Conservation (phyloP, 495 filamentous ascomycete genomes). For the Penicillium roqueforti region DNA sequence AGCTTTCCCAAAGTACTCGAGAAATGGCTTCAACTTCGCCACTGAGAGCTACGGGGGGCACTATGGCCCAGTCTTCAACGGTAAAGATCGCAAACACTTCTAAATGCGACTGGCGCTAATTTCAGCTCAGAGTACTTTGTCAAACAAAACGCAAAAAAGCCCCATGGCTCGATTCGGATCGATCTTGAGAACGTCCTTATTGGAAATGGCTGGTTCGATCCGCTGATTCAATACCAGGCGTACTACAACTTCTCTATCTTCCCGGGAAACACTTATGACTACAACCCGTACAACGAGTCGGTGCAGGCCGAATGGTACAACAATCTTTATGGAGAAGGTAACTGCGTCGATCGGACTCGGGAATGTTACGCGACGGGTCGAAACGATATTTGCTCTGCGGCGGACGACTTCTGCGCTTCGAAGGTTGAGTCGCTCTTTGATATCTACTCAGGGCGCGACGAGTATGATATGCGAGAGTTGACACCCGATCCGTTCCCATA, state of each 20-base stretch:
- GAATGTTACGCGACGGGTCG: constrained; percentile 43
- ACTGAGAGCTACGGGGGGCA: constrained; percentile 60
- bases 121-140: constrained; percentile 24
- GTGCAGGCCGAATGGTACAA: constrained; percentile 51
- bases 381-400: constrained; percentile 46
- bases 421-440: constrained; percentile 53
- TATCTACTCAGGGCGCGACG: constrained; percentile 48
- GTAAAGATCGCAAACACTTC: constrained; percentile 34
- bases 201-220: constrained; percentile 57
- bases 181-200: constrained; percentile 55
- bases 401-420: constrained; percentile 52
- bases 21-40: constrained; percentile 54
- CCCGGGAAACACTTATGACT: constrained; percentile 59
- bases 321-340: constrained; percentile 56
- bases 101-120: constrained; percentile 46
- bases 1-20: constrained; percentile 57
- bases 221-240: constrained; percentile 56
- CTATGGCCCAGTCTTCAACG: constrained; percentile 57
- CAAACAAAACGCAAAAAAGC: constrained; percentile 32
- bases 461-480: constrained; percentile 59
- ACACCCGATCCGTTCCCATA: constrained; percentile 58
- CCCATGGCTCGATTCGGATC: constrained; percentile 42
- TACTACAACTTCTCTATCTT: constrained; percentile 59
- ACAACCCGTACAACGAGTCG: constrained; percentile 45
- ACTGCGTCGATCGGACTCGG: constrained; percentile 54